phyloP scores from a whole-genome alignment of 441 rosid species.

The Eutrema salsugineum region DNA sequence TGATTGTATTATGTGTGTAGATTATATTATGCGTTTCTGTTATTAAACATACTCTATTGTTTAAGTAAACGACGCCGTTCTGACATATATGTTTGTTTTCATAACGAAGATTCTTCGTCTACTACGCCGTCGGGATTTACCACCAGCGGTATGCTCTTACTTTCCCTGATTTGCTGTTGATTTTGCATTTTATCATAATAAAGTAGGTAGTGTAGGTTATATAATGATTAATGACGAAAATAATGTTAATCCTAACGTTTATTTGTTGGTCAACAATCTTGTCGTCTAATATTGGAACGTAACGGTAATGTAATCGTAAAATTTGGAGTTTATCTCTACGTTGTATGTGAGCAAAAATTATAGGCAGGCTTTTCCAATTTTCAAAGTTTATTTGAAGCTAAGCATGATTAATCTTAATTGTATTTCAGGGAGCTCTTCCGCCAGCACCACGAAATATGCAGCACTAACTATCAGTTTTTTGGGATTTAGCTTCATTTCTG shows the following conservation, averaged over 20 bases:
- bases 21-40: not conserved
- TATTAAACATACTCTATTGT: not conserved
- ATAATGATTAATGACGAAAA: no score
- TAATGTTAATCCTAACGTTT: not conserved
- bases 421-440: constrained; percentile 14
- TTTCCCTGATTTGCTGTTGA: no score
- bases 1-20: not conserved
- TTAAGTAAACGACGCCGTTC: not conserved
- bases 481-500: constrained; percentile 14
- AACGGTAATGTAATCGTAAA: not conserved
- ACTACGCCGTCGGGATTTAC: not conserved
- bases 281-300: not conserved
- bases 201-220: no score
- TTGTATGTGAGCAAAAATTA: no score
- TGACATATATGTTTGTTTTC: not conserved
- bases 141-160: constrained; percentile 1
- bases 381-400: not conserved
- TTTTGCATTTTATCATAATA: no score
- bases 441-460: not conserved
- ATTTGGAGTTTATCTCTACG: no score
- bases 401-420: not conserved
- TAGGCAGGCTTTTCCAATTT: not conserved
- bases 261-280: not conserved
- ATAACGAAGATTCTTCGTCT: constrained; percentile 8
- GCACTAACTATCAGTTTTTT: not conserved